Evolutionary conservation across 495 filamentous ascomycete genomes (phyloP).

Genomic region (Podospora didyma): DNA sequence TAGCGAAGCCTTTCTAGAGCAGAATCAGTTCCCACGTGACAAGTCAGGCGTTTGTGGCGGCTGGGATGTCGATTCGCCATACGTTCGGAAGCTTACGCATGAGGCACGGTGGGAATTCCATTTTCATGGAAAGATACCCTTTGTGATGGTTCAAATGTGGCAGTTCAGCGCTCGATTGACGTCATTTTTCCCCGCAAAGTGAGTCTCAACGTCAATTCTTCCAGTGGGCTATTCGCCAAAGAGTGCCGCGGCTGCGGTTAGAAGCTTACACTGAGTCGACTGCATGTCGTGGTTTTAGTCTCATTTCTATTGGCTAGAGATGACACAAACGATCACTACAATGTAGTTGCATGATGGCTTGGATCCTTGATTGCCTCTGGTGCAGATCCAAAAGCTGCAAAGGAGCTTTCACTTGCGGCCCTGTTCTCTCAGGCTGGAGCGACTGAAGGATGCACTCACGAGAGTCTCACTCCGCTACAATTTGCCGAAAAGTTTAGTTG

Average conservation of each 20-base stretch:
- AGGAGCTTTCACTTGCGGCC: neutral
- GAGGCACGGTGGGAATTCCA: neutral
- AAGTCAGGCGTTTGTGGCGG: constrained; percentile 39
- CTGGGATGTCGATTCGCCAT: constrained; percentile 35
- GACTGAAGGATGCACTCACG: neutral
- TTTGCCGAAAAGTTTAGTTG: neutral
- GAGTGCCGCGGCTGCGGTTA: neutral
- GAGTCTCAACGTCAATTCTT: neutral
- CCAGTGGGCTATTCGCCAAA: neutral
- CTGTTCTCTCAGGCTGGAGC: neutral
- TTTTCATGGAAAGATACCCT: neutral
- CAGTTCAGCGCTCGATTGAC: neutral
- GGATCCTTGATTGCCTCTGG: neutral
- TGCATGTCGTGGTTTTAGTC: neutral
- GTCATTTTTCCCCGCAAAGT: neutral
- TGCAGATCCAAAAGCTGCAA: neutral
- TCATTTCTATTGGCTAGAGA: neutral
- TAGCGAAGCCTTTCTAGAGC: constrained; percentile 3
- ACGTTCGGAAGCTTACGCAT: neutral
- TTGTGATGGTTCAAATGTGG: neutral
- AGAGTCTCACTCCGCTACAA: neutral
- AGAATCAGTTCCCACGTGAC: constrained; percentile 29
- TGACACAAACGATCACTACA: neutral
- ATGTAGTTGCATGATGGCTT: neutral
- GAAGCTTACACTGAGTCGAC: neutral